Evolutionary conservation across 371 early-diverging fungal species (phyloP), one percentile per base, ranked within the genome.

Genomic region (Rhizopus microsporus): DNA sequence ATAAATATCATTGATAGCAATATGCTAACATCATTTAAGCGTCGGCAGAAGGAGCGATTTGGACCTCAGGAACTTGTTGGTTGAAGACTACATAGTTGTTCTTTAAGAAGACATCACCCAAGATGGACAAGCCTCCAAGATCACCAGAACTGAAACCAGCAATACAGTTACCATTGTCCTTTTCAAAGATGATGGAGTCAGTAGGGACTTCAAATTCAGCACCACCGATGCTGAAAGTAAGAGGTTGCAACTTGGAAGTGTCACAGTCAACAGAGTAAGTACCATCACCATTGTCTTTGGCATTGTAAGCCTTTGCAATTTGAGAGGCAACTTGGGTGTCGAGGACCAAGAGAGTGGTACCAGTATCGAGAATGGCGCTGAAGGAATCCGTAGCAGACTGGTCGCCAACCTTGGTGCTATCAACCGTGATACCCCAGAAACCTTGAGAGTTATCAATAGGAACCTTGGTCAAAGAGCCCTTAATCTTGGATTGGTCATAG

Each of bases 281-380:
- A 33, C 68, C 68, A 16, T 67, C 63, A 38, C 63, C 63, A 23
- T 56, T 59, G 47, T 51, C 59, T 1, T 31, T 59, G 13, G 68
- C 68, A 44, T 56, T 52, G 31, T 62, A 63, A 39, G 50, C 57
- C 2, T 52, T 23, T n/a, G 68, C 68, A 31, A 67, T 46, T 16
- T 56, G 46, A 15, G 44, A 51, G 17, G 79, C 80, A 3, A 75
- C 61, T n/a, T 62, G 46, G 6, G 70, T 65, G 38, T 75, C 72
- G 45, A 83, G 71, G 17, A 86, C 69, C 54, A 86, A 68, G 17
- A 86, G 65, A 7, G 83, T 84, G 43, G 86, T 84, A 29, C 86
- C 85, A 3, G 86, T 86, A 51, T 86, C 86, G 45, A 86, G 54
- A 53, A 84, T 83, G 9, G 76, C 85, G 5, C 38, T 33, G 52